These are phyloP conservation scores for Candida broadrunensis DNA, from an alignment of 805 yeast genomes.

Conservation along the genomic window DNA sequence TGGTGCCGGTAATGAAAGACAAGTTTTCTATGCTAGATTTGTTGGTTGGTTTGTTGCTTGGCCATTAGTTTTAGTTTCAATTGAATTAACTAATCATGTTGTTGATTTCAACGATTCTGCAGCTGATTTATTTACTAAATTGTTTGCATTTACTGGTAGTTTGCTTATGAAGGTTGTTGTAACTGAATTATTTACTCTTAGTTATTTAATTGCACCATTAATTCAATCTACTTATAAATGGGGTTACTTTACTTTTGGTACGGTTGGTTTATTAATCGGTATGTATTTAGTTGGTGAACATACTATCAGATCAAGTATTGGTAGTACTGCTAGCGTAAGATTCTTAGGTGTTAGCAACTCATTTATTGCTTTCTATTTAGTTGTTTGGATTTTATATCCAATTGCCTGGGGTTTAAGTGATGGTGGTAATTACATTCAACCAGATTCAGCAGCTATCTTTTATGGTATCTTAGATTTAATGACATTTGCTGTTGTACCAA, in stretches of 20 bases:
- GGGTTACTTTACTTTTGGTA: constrained; percentile 65
- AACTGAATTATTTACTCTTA: constrained; percentile 49
- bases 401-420: constrained; percentile 53
- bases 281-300: constrained; percentile 25
- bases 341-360: constrained; percentile 1
- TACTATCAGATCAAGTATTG: background rate
- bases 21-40: constrained; percentile 54
- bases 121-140: constrained; percentile 21
- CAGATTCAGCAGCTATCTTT: constrained; percentile 57
- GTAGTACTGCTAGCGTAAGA: background rate
- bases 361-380: constrained; percentile 27
- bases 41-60: constrained; percentile 58
- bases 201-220: constrained; percentile 55
- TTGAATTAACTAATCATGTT: constrained; percentile 24
- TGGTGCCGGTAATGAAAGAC: constrained; percentile 35
- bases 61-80: constrained; percentile 40
- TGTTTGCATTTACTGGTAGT: constrained; percentile 31
- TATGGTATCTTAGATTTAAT: constrained; percentile 57
- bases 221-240: constrained; percentile 58
- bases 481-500: constrained; percentile 42
- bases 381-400: constrained; percentile 49
- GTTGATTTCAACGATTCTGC: constrained; percentile 27
- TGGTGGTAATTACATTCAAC: constrained; percentile 61
- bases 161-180: constrained; percentile 41
- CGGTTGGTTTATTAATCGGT: constrained; percentile 39